Evolutionary conservation across 768 basidiomycete species (phyloP).

Genomic region (Xerocomellus intermedius): DNA sequence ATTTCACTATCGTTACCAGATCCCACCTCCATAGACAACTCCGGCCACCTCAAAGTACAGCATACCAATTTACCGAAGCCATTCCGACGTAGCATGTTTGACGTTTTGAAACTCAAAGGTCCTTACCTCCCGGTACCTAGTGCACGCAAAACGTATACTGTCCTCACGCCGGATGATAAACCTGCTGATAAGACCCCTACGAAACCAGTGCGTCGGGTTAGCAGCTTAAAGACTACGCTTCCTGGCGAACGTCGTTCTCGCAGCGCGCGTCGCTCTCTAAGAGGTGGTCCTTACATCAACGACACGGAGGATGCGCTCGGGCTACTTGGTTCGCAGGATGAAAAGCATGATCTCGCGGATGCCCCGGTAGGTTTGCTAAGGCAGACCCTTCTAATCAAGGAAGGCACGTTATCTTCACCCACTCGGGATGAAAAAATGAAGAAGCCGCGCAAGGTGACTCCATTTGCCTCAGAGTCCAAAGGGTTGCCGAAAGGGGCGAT

Average conservation of each 20-base stretch:
- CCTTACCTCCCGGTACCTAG: neutral
- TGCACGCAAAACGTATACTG: neutral
- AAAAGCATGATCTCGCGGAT: neutral
- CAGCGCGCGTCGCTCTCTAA: neutral
- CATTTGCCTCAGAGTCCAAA: slow-evolving; percentile 3
- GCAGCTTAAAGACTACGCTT: neutral
- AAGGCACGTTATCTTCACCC: neutral
- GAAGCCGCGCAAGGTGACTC: slow-evolving; percentile 8
- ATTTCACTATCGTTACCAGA: slow-evolving; percentile 1
- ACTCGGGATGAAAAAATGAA: neutral
- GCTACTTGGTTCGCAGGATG: neutral
- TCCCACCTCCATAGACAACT: neutral
- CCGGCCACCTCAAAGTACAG: neutral
- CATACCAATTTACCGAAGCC: slow-evolving; percentile 10
- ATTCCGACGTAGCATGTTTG: slow-evolving; percentile 22
- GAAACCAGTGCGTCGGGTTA: neutral
- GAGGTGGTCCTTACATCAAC: neutral
- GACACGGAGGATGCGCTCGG: neutral
- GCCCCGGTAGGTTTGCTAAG: neutral
- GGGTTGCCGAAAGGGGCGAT: neutral
- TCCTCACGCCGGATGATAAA: neutral
- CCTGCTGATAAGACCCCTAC: neutral
- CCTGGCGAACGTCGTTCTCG: neutral
- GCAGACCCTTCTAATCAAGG: neutral
- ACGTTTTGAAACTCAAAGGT: slow-evolving; percentile 19